Evolutionary conservation across 148 eudicot species (phyloP), one percentile per base, ranked within the genome.

Genomic region (Chenopodium quinoa): DNA sequence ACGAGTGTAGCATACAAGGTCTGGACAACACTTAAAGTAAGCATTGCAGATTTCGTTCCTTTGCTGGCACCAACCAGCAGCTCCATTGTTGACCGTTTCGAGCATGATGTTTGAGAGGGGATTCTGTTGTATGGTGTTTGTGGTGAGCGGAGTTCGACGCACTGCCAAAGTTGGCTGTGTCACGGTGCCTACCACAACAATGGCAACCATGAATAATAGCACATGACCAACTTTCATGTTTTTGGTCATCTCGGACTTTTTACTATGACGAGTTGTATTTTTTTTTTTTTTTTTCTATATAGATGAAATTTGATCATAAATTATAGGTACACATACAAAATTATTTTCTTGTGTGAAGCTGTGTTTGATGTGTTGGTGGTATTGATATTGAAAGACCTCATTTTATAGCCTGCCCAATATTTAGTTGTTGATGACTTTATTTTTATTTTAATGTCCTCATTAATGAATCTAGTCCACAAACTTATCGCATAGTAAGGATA

Each of bases 1-100:
- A 1, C 68, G 68, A 23, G 68, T 65, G 68, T 65, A 65, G 68
- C 68, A 65, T n/a, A 65, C 68, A 65, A 65, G 68, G 31, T 65
- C 68, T n/a, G 68, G 68, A 23, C 68, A 65, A 65, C 68, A 65
- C 68, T 65, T 65, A 9, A 65, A 31, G 31, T 65, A 65, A 11
- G 7, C 27, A 13, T 65, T 65, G 31, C 68, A 65, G 68, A 65
- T 65, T 65, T 65, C 32, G 1, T 23, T 7, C 68, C 31, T 65
- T 65, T 65, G 12, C 29, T 65, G 68, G 68, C 68, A 64, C 10
- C 14, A 6, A n/a, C 31, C 12, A 11, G 8, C 0, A 12, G 68
- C 2, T 65, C 62, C 20, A 8, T n/a, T 8, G 12, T 9, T 9
- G 2, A 65, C 31, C 13, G 11, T 25, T 29, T 65, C 68, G 25